phyloP scores from a whole-genome alignment of 805 yeast species.

The Metschnikowia vanudenii region DNA sequence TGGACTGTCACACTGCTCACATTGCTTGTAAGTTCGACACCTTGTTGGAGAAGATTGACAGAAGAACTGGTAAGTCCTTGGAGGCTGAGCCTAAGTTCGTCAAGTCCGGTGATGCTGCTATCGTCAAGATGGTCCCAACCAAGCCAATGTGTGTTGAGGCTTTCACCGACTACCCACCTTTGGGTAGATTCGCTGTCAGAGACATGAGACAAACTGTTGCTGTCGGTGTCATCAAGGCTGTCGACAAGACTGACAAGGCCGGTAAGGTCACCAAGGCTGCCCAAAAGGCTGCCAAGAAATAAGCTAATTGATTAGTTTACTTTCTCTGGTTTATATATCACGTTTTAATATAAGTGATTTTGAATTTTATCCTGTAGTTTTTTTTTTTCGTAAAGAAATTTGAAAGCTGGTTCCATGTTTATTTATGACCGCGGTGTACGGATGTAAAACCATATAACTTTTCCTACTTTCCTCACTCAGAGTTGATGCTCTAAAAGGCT shows the following conservation, averaged over 20 bases:
- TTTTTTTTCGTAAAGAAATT: too few species aligned
- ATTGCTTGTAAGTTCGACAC: conserved; percentile 85
- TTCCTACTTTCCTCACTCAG: too few species aligned
- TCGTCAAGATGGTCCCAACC: conserved; percentile 43
- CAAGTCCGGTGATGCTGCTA: conserved; percentile 41
- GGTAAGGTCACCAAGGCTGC: conserved; percentile 98
- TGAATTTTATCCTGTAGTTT: too few species aligned
- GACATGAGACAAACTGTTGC: conserved; percentile 99
- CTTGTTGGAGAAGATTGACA: conserved; percentile 81
- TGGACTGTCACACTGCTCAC: conserved; percentile 92
- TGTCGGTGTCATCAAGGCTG: conserved; percentile 98
- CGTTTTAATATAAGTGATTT: too few species aligned
- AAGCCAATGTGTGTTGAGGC: conserved; percentile 47
- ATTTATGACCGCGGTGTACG: too few species aligned
- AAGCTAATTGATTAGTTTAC: too few species aligned
- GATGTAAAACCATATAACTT: too few species aligned
- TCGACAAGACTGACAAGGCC: conserved; percentile 81
- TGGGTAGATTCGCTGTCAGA: conserved; percentile 71
- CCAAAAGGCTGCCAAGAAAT: conserved; percentile 74
- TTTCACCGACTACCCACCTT: conserved; percentile 46
- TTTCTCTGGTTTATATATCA: too few species aligned
- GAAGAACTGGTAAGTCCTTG: conserved; percentile 52
- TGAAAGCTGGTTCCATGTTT: too few species aligned
- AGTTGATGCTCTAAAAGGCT: too few species aligned
- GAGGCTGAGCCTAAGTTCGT: conserved; percentile 35